Percentiles rank a stretch among this genome's conserved stretches.
Evolutionary conservation across 306 rosid genomes (phyloP).

Genomic region (Gastrolobium villosum): DNA sequence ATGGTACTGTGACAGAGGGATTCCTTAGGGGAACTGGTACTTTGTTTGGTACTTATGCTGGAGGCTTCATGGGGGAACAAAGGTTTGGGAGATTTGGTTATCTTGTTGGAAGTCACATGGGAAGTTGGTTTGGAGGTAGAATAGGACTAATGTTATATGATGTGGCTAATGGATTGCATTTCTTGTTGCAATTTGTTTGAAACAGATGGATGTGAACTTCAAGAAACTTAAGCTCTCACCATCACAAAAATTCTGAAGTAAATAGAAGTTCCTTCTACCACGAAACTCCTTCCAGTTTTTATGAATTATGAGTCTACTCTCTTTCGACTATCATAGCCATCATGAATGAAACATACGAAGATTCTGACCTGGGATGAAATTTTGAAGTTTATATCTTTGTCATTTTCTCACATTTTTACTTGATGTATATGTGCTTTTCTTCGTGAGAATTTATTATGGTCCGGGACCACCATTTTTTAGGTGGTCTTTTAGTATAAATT

Average conservation of each 20-base stretch:
- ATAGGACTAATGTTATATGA: slow-evolving; percentile 87
- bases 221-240: slow-evolving; percentile 32
- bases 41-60: slow-evolving; percentile 72
- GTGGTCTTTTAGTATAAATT: too few relatives aligned
- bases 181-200: slow-evolving; percentile 63
- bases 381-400: slow-evolving; percentile 16
- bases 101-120: slow-evolving; percentile 87
- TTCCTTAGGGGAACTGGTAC: slow-evolving; percentile 81
- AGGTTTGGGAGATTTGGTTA: slow-evolving; percentile 86
- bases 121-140: slow-evolving; percentile 97
- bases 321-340: slow-evolving; percentile 27
- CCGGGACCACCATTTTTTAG: too few relatives aligned
- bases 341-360: slow-evolving; percentile 40
- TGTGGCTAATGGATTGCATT: slow-evolving; percentile 78
- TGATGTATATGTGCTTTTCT: slow-evolving; percentile 34
- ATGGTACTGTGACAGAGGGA: slow-evolving; percentile 78
- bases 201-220: slow-evolving; percentile 47
- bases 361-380: slow-evolving; percentile 54
- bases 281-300: slow-evolving; percentile 42
- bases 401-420: slow-evolving; percentile 28
- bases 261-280: slow-evolving; percentile 32
- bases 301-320: slow-evolving; percentile 44
- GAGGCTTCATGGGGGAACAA: slow-evolving; percentile 80
- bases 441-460: too few relatives aligned
- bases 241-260: slow-evolving; percentile 53